Conservation (phyloP, 2,329 filamentous ascomycete species). For the Aschersonia sp. region DNA sequence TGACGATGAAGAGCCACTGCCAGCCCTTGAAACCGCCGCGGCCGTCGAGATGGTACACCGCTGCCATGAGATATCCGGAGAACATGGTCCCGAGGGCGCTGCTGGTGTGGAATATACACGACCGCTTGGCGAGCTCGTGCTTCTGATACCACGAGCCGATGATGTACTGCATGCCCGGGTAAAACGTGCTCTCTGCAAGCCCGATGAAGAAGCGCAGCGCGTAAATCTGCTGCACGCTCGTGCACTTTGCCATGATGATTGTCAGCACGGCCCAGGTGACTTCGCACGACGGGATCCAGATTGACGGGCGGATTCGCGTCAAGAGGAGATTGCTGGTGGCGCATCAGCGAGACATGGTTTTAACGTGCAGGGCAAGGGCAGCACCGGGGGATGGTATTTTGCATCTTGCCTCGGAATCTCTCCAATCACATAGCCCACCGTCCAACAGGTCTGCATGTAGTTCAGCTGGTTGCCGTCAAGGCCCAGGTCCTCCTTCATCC, state of each 20-base stretch:
- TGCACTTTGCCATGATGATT: conserved; percentile 7
- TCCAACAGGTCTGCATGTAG: conserved; percentile 23
- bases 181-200: conserved; percentile 15
- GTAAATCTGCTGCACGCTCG: conserved; percentile 19
- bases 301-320: conserved; percentile 9
- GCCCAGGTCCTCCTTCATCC: conserved; percentile 32
- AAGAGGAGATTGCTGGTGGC: conserved; percentile 2
- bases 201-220: conserved; percentile 26
- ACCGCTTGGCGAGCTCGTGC: conserved; percentile 19
- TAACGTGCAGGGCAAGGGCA: not conserved
- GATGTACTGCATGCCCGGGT: conserved; percentile 19
- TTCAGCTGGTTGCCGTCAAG: conserved; percentile 38
- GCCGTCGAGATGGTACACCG: conserved; percentile 22
- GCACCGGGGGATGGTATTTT: not conserved
- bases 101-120: conserved; percentile 26
- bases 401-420: conserved; percentile 4
- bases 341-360: not conserved
- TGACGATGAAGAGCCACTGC: conserved; percentile 31
- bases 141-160: conserved; percentile 28
- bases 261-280: conserved; percentile 12
- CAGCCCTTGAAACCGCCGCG: conserved; percentile 21
- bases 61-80: conserved; percentile 24
- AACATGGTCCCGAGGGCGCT: conserved; percentile 28
- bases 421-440: conserved; percentile 7
- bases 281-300: conserved; percentile 17